These are phyloP conservation scores for Porcisia hertigi DNA, from an alignment of 208 protist genomes.

Conservation along the genomic window DNA sequence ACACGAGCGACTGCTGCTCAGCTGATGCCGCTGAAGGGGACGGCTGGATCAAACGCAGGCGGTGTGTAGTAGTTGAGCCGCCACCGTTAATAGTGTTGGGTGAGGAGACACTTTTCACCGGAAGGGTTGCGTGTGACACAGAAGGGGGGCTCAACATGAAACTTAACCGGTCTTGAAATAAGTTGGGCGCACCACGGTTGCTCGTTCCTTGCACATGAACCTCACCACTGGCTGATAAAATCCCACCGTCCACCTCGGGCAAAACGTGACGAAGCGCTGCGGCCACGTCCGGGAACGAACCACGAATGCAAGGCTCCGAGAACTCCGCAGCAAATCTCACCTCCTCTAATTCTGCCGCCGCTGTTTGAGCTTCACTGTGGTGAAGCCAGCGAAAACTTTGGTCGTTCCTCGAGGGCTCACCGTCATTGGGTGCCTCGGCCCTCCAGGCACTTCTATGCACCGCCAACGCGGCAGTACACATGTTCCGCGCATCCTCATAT, in stretches of 20 bases:
- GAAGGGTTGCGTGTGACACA: conserved; percentile 4
- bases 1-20: background rate
- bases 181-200: background rate
- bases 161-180: conserved; percentile 6
- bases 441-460: conserved; percentile 21
- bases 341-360: conserved; percentile 34
- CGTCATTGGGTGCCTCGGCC: background rate
- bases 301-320: conserved; percentile 37
- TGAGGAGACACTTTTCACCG: background rate
- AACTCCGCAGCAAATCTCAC: conserved; percentile 56
- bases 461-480: conserved; percentile 47
- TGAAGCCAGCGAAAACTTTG: background rate
- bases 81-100: background rate
- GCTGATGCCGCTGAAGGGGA: background rate
- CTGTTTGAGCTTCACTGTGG: background rate
- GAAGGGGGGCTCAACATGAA: conserved; percentile 15
- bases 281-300: conserved; percentile 37
- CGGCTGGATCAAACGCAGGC: conserved; percentile 11
- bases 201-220: background rate
- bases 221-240: background rate
- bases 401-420: background rate
- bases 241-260: background rate
- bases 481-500: conserved; percentile 28
- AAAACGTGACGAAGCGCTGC: conserved; percentile 7
- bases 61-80: conserved; percentile 1